Percentiles rank a stretch among this genome's conserved stretches.
Conservation (phyloP, 441 rosid genomes). For the Hura crepitans region DNA sequence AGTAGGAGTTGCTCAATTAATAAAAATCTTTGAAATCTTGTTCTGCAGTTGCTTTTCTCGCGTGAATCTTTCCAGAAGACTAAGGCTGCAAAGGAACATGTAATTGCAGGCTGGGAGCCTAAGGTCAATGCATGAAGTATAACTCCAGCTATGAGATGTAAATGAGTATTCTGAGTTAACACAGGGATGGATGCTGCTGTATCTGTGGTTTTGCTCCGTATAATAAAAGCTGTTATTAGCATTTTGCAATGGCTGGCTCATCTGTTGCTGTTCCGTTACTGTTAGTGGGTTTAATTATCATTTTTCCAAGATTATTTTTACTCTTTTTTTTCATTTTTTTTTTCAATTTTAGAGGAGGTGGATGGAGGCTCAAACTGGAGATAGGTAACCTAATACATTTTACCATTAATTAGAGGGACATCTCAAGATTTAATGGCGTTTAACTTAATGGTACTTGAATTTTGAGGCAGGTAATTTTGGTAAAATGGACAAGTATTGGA, state of each 20-base stretch:
- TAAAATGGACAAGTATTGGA: too few species aligned
- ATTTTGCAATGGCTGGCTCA: neutral
- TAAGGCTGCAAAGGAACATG: conserved; percentile 42
- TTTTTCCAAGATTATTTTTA: too few species aligned
- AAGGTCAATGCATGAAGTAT: conserved; percentile 61
- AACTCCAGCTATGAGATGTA: conserved; percentile 21
- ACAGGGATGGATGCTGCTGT: conserved; percentile 6
- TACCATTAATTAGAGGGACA: too few species aligned
- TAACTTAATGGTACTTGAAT: too few species aligned
- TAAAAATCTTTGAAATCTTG: conserved; percentile 2
- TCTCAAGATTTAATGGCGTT: too few species aligned
- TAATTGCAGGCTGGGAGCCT: conserved; percentile 72
- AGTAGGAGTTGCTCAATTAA: neutral
- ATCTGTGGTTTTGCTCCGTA: neutral
- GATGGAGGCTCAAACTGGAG: too few species aligned
- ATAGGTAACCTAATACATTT: too few species aligned
- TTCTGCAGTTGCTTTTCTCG: conserved; percentile 41
- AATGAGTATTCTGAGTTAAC: neutral
- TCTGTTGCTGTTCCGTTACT: neutral
- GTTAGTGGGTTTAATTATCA: too few species aligned
- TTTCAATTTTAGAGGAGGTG: too few species aligned
- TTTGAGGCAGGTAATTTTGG: too few species aligned
- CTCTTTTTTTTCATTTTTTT: too few species aligned
- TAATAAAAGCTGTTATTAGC: neutral
- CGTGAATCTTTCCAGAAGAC: conserved; percentile 67